Conservation (phyloP, 257 asterid genomes). For the Solanum chaucha region DNA sequence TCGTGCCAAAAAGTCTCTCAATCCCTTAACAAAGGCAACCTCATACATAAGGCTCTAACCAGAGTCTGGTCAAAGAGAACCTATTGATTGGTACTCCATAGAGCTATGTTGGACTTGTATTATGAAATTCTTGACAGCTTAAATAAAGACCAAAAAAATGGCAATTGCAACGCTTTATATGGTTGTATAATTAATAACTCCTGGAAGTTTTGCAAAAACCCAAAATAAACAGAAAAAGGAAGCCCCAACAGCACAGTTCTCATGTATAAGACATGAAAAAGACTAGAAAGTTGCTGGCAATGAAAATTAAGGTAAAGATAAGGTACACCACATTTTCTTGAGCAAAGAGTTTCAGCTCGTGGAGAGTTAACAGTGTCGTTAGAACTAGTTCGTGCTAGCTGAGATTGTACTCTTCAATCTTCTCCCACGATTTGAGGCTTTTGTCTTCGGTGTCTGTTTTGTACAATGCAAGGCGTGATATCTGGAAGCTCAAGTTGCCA, state of each 20-base stretch:
- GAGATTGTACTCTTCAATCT: conserved; percentile 42
- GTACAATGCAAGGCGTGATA: conserved; percentile 57
- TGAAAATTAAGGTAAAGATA: background rate
- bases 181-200: background rate
- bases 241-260: background rate
- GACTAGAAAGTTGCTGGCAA: background rate
- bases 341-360: background rate
- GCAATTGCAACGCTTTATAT: background rate
- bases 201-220: background rate
- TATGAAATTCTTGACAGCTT: background rate
- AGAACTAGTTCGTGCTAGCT: background rate
- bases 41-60: background rate
- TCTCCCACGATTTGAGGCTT: conserved; percentile 87
- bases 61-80: background rate
- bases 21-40: background rate
- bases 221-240: background rate
- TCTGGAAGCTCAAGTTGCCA: conserved; percentile 35
- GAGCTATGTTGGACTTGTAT: background rate
- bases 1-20: background rate
- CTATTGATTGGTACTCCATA: background rate
- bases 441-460: conserved; percentile 76
- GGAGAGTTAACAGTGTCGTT: background rate
- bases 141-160: background rate
- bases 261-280: background rate
- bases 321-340: background rate